A percentile compares a stretch with the other conserved stretches of the same genome.
phyloP scores from a whole-genome alignment of 2,329 filamentous ascomycete species.

The Claviceps pazoutovae region DNA sequence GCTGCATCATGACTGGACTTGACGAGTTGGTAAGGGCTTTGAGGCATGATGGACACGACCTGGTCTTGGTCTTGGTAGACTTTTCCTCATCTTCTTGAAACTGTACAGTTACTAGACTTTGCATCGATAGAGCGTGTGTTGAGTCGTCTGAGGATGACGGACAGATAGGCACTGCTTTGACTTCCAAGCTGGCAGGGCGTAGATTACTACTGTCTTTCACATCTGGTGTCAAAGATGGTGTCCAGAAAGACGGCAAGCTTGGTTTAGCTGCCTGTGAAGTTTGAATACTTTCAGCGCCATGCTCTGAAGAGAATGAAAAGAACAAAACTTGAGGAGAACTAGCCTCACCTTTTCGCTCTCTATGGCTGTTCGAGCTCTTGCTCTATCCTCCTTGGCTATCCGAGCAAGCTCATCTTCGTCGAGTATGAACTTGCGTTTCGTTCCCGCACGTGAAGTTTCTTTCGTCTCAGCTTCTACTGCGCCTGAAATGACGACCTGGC shows the following conservation, averaged over 20 bases:
- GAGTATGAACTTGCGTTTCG: conserved; percentile 60
- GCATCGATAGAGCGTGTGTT: conserved; percentile 64
- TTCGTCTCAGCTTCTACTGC: not conserved
- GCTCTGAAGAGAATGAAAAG: not conserved
- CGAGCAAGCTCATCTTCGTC: conserved; percentile 63
- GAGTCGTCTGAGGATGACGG: conserved; percentile 55
- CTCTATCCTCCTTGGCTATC: conserved; percentile 55
- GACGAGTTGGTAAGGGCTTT: conserved; percentile 72
- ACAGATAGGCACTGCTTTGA: conserved; percentile 59
- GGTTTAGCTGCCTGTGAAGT: conserved; percentile 47
- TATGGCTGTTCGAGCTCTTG: conserved; percentile 54
- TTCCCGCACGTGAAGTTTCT: conserved; percentile 10
- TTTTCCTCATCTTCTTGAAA: conserved; percentile 57
- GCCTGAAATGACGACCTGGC: conserved; percentile 23
- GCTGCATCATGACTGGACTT: conserved; percentile 68
- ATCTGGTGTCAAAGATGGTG: conserved; percentile 64
- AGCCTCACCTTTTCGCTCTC: conserved; percentile 53
- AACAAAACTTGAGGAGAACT: no score
- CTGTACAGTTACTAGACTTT: conserved; percentile 58
- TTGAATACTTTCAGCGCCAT: conserved; percentile 5
- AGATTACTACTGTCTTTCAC: conserved; percentile 28
- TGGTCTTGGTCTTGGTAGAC: conserved; percentile 28
- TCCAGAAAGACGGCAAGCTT: conserved; percentile 79
- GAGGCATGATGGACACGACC: conserved; percentile 69
- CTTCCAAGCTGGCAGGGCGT: conserved; percentile 41